A percentile compares a stretch with the other conserved stretches of the same genome.
Evolutionary conservation across 140 eudicot genomes (phyloP).

Genomic region (Erigeron philadelphicus): DNA sequence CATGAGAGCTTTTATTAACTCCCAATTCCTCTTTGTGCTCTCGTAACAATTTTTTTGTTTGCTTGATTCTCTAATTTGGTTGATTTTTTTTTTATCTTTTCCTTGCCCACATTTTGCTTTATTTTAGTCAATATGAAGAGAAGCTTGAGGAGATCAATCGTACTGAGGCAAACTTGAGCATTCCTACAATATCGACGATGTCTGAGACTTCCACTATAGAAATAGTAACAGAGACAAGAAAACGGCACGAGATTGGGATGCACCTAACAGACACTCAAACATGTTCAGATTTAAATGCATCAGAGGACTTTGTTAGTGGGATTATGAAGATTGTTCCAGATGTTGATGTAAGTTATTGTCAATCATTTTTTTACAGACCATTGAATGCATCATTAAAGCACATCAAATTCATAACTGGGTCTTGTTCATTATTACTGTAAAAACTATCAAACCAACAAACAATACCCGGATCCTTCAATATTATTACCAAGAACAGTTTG

Average conservation of each 20-base stretch:
- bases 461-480: too few species aligned
- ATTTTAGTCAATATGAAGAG: slow-evolving; percentile 89
- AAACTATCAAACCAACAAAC: too few species aligned
- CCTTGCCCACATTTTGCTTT: slow-evolving; percentile 11
- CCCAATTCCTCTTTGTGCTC: neutral
- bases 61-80: neutral
- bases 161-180: slow-evolving; percentile 38
- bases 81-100: neutral
- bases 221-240: slow-evolving; percentile 22
- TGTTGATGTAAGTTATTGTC: slow-evolving; percentile 63
- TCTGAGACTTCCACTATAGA: slow-evolving; percentile 31
- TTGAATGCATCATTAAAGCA: neutral
- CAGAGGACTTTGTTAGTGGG: slow-evolving; percentile 72
- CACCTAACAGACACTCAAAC: slow-evolving; percentile 33
- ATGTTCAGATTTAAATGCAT: slow-evolving; percentile 41
- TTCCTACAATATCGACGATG: slow-evolving; percentile 37
- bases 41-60: neutral
- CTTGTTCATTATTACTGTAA: too few species aligned
- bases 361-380: neutral
- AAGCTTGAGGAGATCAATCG: slow-evolving; percentile 74
- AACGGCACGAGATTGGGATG: slow-evolving; percentile 33
- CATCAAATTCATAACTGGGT: neutral
- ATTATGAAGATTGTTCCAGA: slow-evolving; percentile 95
- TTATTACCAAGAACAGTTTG: too few species aligned
- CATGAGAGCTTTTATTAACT: too few species aligned